Evolutionary conservation across 257 asterid species (phyloP).

Genomic region (Fraxinus quadrangulata): DNA sequence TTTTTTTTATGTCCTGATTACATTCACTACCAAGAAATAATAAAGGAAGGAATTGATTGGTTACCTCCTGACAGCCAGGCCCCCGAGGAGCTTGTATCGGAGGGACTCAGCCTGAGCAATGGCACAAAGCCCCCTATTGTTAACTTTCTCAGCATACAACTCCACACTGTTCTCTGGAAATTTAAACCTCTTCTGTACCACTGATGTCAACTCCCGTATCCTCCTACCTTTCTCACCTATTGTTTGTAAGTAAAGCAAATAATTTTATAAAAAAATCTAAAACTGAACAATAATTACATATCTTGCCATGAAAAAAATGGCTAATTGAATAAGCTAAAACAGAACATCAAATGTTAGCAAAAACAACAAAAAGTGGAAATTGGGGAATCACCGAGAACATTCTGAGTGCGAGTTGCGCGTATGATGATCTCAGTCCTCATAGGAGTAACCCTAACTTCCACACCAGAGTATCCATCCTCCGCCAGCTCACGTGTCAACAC

Average conservation of each 20-base stretch:
- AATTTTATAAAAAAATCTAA: neutral
- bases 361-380: neutral
- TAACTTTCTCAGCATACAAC: slow-evolving; percentile 60
- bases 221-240: slow-evolving; percentile 73
- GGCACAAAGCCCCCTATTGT: slow-evolving; percentile 59
- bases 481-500: slow-evolving; percentile 65
- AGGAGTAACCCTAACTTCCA: slow-evolving; percentile 80
- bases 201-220: slow-evolving; percentile 66
- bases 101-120: slow-evolving; percentile 59
- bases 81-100: slow-evolving; percentile 58
- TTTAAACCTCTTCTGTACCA: slow-evolving; percentile 64
- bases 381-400: slow-evolving; percentile 53
- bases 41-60: neutral
- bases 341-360: neutral
- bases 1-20: neutral
- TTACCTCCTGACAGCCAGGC: slow-evolving; percentile 56
- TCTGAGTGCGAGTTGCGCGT: slow-evolving; percentile 80
- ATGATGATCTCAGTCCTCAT: slow-evolving; percentile 81
- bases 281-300: neutral
- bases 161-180: slow-evolving; percentile 64
- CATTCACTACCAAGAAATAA: neutral
- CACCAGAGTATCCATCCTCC: slow-evolving; percentile 79
- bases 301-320: neutral
- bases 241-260: slow-evolving; percentile 2
- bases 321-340: neutral